Base-by-base conservation (phyloP, 345 rosid genomes). In the Mercurialis annua region DNA sequence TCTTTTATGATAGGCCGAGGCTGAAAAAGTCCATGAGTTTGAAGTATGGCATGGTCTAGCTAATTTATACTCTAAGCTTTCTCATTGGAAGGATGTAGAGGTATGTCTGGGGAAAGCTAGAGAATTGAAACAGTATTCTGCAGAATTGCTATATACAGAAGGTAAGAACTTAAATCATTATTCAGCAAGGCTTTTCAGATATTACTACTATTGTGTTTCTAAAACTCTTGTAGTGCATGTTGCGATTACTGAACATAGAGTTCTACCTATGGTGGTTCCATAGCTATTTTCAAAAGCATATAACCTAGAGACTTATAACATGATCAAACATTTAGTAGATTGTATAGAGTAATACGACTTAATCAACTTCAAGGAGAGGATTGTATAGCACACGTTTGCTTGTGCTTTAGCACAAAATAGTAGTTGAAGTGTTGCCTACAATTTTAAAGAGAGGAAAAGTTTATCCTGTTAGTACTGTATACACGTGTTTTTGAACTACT, bases 21-120 rank as follows among this genome's bases (percentile, higher is more conserved):
- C 87, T 71, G 82, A 82, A 65, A 87, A 77, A 78, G 82, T 81
- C 57, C 76, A 82, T 52, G 98, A 90, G 77, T 90, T 89, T 71
- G 96, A 93, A 81, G 96, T 89, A 65, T 93, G 97, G 97, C 89
- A 86, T 76, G 97, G 92, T 54, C 88, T 93, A 30, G 96, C 97
- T 46, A 81, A 75, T 78, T 71, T 93, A 34, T 93, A 90, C 81
- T 86, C 96, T 4, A 80, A 86, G 66, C 96, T 93, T 73, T 83
- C 88, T 3, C 87, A 85, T 62, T 93, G 96, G 98, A 87, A 87
- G 71, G 98, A 93, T n/a, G 97, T 82, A 4, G 97, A 86, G 84
- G 79, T 85, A 33, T 93, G 98, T 69, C 63, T 93, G 59, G 80
- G 71, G 51, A 93, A 89, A 73, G 97, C 92, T 12, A 80, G 88